Base-by-base conservation (phyloP, 2,329 filamentous ascomycete genomes). In the Pseudogymnoascus sp. region DNA sequence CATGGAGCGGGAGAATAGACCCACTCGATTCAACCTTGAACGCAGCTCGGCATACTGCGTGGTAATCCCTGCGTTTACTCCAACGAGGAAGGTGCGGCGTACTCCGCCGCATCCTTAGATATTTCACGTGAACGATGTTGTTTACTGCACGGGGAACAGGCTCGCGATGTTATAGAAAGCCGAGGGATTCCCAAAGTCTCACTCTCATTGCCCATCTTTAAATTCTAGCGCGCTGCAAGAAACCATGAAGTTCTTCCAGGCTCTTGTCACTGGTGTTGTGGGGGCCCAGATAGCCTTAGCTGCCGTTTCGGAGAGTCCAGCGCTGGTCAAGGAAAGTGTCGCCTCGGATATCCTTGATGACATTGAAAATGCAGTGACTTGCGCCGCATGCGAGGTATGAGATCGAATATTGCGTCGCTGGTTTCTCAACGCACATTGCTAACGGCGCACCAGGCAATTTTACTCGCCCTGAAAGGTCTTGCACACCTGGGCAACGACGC, bases 401-500 rank as follows among this genome's bases (percentile, higher is more conserved):
- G 69, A 3, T 66, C 76, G 29, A 75, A 74, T 64, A 69, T 69
- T 33, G 50, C 10, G 21, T 21, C 69, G 40, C 67, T 64, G 9
- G 64, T 31, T 61, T 33, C 23, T 60, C 10, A 13, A 13, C n/a
- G 9, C 15, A 29, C 5, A 29, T 56, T 61, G 38, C 35, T 63
- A 19, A 61, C 33, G 33, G 17, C 17, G 29, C 11, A 7, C 50
- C 5, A 68, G 69, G 64, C 69, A 17, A 66, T 79, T 15, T 69
- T 80, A 2, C 66, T 72, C 11, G 68, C 76, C 7, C 75, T 83
- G 15, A 80, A 82, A 65, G 74, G 74, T 1, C 69, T 81, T 31
- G 76, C 79, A 4, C 68, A 68, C 13, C 65, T 81, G 2, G 79
- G 80, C 3, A 76, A 82, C 38, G 62, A 68, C 6, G 68, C 73